Conservation (phyloP, 495 filamentous ascomycete species). For the Hypoxylon perforatum region DNA sequence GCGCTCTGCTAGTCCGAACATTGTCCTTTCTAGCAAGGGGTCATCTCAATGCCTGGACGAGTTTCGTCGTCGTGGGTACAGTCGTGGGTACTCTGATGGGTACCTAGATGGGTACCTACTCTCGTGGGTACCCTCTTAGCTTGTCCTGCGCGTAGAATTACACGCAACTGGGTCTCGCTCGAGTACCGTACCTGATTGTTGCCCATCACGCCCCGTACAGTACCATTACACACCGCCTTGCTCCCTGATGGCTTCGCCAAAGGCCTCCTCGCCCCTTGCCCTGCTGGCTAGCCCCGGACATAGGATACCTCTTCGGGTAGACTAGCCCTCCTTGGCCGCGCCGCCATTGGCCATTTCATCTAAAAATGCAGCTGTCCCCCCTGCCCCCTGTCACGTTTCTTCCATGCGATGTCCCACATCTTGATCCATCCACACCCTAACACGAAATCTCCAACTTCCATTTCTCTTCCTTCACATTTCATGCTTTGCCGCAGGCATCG, state of each 20-base stretch:
- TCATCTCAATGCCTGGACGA: constrained; percentile 35
- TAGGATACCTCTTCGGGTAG: constrained; percentile 58
- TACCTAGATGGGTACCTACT: background rate
- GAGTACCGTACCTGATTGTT: constrained; percentile 22
- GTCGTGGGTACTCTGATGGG: constrained; percentile 9
- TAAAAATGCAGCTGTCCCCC: constrained; percentile 55
- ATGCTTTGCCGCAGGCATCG: constrained; percentile 47
- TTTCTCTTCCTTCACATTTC: constrained; percentile 41
- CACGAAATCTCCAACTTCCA: constrained; percentile 44
- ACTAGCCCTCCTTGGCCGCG: constrained; percentile 45
- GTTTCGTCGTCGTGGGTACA: constrained; percentile 34
- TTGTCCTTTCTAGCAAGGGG: constrained; percentile 31
- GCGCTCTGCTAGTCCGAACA: constrained; percentile 22
- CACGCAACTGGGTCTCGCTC: constrained; percentile 21
- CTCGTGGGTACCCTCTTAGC: constrained; percentile 11
- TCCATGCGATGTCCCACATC: constrained; percentile 57
- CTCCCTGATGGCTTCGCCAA: constrained; percentile 40
- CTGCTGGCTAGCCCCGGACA: constrained; percentile 57
- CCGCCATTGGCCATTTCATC: constrained; percentile 61
- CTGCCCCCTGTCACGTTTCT: constrained; percentile 54
- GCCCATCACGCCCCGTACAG: constrained; percentile 24
- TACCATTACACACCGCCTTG: constrained; percentile 43
- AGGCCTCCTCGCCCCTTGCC: constrained; percentile 32
- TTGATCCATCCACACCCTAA: constrained; percentile 56
- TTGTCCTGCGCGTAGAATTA: constrained; percentile 19